Conservation (phyloP, 768 basidiomycete genomes). For the Russula earlei region DNA sequence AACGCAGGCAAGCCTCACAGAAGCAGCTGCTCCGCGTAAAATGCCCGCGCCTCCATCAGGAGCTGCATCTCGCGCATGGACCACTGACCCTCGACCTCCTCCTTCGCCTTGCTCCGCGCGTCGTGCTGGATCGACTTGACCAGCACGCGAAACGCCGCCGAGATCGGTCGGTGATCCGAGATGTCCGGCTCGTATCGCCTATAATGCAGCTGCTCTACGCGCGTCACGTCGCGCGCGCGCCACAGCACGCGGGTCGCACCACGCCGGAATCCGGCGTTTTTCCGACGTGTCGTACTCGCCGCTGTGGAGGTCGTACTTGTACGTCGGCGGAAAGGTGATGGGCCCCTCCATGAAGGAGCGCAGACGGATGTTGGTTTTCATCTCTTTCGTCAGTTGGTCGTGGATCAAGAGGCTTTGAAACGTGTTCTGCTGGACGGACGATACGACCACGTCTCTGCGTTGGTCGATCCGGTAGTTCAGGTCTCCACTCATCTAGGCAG, state of each 20-base stretch:
- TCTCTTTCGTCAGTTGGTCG: conserved; percentile 87
- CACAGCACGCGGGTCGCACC: conserved; percentile 95
- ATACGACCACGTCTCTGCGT: conserved; percentile 72
- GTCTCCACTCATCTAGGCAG: conserved; percentile 71
- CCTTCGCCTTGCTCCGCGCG: conserved; percentile 46
- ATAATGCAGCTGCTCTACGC: conserved; percentile 66
- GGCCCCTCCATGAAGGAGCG: conserved; percentile 76
- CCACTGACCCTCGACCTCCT: conserved; percentile 50
- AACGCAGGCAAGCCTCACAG: conserved; percentile 16
- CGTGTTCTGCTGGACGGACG: conserved; percentile 60
- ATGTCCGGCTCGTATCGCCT: conserved; percentile 77
- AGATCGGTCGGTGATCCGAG: conserved; percentile 86
- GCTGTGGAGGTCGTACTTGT: conserved; percentile 84
- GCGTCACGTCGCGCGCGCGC: conserved; percentile 44
- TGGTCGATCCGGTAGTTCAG: conserved; percentile 97
- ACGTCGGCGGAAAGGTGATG: conserved; percentile 80
- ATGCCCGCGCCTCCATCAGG: conserved; percentile 26
- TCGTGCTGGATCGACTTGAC: conserved; percentile 64
- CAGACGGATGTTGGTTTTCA: conserved; percentile 80
- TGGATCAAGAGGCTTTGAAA: conserved; percentile 52
- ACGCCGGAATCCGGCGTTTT: conserved; percentile 84
- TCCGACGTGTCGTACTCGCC: conserved; percentile 80
- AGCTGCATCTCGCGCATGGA: conserved; percentile 26
- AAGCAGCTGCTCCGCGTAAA: conserved; percentile 28
- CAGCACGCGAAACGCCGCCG: conserved; percentile 62